These are phyloP conservation scores for Citrus medica DNA, from an alignment of 345 rosid species.

Conservation along the genomic window DNA sequence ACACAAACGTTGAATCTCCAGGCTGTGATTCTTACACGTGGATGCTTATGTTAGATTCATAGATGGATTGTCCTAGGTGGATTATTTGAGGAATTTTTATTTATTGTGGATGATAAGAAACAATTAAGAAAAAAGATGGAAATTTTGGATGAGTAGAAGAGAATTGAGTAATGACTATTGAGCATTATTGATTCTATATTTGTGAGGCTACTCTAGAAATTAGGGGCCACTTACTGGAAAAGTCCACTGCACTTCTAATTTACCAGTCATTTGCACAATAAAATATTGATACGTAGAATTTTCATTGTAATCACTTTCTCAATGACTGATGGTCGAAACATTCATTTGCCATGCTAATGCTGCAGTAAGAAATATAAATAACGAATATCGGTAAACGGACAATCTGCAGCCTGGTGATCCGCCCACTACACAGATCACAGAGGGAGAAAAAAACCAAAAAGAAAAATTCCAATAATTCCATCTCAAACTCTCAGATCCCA, in stretches of 20 bases:
- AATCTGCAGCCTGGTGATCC: no score
- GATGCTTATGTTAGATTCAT: constrained; percentile 16
- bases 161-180: background rate
- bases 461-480: background rate
- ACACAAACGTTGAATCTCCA: constrained; percentile 13
- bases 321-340: no score
- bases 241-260: no score
- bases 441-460: no score
- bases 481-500: background rate
- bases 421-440: no score
- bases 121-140: background rate
- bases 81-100: constrained; percentile 12
- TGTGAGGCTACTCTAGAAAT: background rate
- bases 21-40: constrained; percentile 54
- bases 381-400: no score
- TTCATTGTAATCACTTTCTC: no score
- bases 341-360: no score
- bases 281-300: no score
- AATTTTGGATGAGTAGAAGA: background rate
- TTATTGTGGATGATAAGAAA: constrained; percentile 23
- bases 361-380: no score
- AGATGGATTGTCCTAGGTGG: constrained; percentile 22
- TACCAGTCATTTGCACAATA: no score
- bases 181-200: background rate
- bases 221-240: background rate